Evolutionary conservation across 257 asterid species (phyloP).

Genomic region (Plectranthus barbatus): DNA sequence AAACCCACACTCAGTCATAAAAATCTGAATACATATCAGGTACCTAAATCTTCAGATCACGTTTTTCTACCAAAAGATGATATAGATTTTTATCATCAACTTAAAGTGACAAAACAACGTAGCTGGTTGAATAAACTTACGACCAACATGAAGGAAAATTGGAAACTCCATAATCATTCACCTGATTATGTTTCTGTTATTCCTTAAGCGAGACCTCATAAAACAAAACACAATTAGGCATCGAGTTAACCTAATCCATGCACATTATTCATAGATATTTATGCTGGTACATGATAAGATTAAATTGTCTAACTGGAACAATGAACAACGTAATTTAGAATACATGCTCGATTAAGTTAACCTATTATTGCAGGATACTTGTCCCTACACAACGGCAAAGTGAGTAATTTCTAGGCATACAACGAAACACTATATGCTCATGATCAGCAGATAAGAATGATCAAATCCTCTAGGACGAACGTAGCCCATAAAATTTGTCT

Average conservation of each 20-base stretch:
- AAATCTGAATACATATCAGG: not conserved
- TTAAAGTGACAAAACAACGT: not conserved
- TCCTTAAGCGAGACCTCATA: not conserved
- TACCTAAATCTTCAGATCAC: not conserved
- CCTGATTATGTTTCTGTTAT: not conserved
- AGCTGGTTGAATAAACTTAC: not conserved
- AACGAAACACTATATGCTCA: not conserved
- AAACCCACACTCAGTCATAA: not conserved
- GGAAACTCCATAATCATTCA: not conserved
- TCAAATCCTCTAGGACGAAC: not conserved
- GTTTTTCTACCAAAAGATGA: not conserved
- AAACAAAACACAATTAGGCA: slow-evolving; percentile 2
- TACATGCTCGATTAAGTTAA: not conserved
- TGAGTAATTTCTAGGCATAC: not conserved
- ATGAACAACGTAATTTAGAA: not conserved
- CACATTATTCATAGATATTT: not conserved
- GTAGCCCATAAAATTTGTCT: no score
- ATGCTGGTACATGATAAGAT: not conserved
- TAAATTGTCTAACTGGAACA: not conserved
- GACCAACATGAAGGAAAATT: not conserved
- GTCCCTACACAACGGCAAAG: not conserved
- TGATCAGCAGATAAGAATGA: not conserved
- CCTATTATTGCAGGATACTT: not conserved
- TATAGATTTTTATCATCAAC: not conserved
- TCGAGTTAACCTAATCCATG: not conserved